phyloP scores from a whole-genome alignment of 306 rosid genomes.

The Rosa multiflora region DNA sequence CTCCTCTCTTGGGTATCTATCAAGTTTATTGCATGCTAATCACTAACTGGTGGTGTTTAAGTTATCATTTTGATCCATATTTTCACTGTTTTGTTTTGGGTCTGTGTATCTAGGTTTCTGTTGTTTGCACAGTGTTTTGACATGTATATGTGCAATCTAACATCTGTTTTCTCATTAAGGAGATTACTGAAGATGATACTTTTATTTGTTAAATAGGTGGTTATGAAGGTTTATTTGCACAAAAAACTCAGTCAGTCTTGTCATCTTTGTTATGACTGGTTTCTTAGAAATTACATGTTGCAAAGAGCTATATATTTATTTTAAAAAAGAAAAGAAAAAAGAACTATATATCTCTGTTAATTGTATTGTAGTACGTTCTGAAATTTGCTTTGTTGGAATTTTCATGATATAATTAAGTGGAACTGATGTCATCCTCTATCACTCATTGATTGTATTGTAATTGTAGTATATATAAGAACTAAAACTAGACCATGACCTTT shows the following conservation, averaged over 20 bases:
- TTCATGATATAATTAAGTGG: too few species aligned
- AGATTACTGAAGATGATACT: slow-evolving; percentile 17
- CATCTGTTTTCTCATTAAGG: not conserved
- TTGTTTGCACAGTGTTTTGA: not conserved
- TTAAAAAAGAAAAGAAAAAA: too few species aligned
- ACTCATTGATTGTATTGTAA: too few species aligned
- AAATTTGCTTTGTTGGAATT: too few species aligned
- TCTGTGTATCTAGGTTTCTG: slow-evolving; percentile 1
- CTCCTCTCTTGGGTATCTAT: not conserved
- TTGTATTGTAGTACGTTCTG: too few species aligned
- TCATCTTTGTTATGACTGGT: too few species aligned
- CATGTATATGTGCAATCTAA: not conserved
- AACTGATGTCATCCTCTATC: too few species aligned
- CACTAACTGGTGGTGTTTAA: not conserved
- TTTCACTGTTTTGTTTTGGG: not conserved
- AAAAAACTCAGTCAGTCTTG: slow-evolving; percentile 49
- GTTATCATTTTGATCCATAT: not conserved
- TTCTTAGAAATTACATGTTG: too few species aligned
- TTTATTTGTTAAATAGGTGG: slow-evolving; percentile 63
- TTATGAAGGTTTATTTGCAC: slow-evolving; percentile 89
- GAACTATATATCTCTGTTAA: too few species aligned
- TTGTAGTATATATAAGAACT: too few species aligned
- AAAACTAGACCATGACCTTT: too few species aligned
- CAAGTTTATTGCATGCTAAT: not conserved
- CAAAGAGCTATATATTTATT: too few species aligned